Percentiles rank a stretch among this genome's conserved stretches.
These are phyloP conservation scores for Tripterygium wilfordii DNA, from an alignment of 177 flowering plant genomes.

Conservation along the genomic window DNA sequence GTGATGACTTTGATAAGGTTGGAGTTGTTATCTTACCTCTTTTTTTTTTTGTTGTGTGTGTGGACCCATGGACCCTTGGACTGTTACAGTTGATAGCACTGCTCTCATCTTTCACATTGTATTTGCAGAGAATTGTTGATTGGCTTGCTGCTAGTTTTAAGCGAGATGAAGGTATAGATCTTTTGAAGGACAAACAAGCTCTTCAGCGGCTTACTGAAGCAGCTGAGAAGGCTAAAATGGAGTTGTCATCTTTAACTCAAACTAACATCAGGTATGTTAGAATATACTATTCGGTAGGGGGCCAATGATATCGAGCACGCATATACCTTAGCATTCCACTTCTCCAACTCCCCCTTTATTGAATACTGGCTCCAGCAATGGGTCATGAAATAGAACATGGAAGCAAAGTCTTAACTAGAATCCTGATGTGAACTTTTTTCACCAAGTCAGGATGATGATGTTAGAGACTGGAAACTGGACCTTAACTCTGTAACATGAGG, in stretches of 20 bases:
- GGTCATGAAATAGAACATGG: too few species aligned
- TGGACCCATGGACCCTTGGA: too few species aligned
- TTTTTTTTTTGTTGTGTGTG: neutral
- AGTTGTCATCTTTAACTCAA: conserved; percentile 86
- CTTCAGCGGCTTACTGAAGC: conserved; percentile 93
- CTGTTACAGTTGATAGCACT: neutral
- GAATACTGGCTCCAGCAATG: too few species aligned
- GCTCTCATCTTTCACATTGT: neutral
- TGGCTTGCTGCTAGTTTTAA: conserved; percentile 81
- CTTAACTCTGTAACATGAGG: too few species aligned
- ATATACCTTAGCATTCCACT: too few species aligned
- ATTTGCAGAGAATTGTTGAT: conserved; percentile 79
- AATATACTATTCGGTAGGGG: too few species aligned
- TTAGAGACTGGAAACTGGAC: too few species aligned
- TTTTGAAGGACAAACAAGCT: conserved; percentile 91
- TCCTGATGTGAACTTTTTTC: too few species aligned
- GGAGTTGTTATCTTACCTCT: neutral
- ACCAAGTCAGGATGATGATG: too few species aligned
- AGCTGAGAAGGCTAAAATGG: conserved; percentile 96
- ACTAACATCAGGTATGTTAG: conserved; percentile 72
- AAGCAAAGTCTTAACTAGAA: too few species aligned
- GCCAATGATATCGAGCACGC: too few species aligned
- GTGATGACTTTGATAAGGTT: conserved; percentile 77
- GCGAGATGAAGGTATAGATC: conserved; percentile 87
- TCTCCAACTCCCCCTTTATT: too few species aligned